Percentiles rank a stretch among this genome's conserved stretches.
These are phyloP conservation scores for Penicillium sp. DNA, from an alignment of 2,329 filamentous ascomycete genomes.

Conservation along the genomic window DNA sequence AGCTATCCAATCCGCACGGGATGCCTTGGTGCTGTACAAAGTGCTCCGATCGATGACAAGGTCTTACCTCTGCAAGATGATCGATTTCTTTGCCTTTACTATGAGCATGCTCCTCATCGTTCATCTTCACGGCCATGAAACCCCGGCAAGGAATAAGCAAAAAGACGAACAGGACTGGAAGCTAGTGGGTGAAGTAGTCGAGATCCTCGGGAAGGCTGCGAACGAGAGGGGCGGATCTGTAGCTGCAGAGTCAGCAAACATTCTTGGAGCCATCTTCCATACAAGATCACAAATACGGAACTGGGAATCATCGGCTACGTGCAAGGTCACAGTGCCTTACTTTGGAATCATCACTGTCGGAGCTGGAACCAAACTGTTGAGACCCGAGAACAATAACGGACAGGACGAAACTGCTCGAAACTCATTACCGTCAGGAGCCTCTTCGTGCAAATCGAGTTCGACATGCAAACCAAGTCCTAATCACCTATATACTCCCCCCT, in stretches of 20 bases:
- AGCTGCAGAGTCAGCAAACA: conserved; percentile 50
- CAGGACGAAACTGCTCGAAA: conserved; percentile 23
- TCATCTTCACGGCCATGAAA: conserved; percentile 48
- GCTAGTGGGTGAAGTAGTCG: conserved; percentile 41
- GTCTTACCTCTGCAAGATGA: conserved; percentile 52
- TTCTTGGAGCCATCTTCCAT: conserved; percentile 47
- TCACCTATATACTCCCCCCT: conserved; percentile 35
- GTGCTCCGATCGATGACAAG: conserved; percentile 40
- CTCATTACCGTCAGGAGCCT: not conserved
- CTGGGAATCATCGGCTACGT: conserved; percentile 30
- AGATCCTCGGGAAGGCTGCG: conserved; percentile 42
- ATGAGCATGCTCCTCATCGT: conserved; percentile 53
- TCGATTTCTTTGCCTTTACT: conserved; percentile 57
- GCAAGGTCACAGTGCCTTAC: conserved; percentile 53
- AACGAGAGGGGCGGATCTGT: conserved; percentile 48
- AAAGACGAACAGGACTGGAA: conserved; percentile 47
- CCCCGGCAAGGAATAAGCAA: conserved; percentile 29
- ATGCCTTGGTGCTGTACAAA: conserved; percentile 49
- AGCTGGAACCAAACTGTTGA: conserved; percentile 41
- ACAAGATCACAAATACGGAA: conserved; percentile 26
- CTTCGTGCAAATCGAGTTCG: conserved; percentile 17
- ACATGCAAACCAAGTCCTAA: conserved; percentile 20
- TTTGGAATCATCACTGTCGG: conserved; percentile 53
- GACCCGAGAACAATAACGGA: conserved; percentile 14
- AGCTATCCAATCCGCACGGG: conserved; percentile 51